Evolutionary conservation across 2,329 filamentous ascomycete genomes (phyloP).

Genomic region (Xylariaceae sp.): DNA sequence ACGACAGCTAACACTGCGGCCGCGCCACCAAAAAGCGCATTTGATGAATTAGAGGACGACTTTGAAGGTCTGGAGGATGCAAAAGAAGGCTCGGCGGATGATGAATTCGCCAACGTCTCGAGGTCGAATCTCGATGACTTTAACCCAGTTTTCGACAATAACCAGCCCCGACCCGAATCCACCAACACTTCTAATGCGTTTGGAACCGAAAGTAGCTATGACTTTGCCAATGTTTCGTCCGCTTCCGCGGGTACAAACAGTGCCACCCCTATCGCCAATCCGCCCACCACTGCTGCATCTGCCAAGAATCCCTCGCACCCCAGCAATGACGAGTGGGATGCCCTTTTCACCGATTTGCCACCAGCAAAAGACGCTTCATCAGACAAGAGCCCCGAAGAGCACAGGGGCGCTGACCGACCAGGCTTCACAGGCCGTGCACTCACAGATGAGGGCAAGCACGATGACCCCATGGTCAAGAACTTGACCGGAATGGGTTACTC

Average conservation of each 20-base stretch:
- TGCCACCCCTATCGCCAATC: conserved; percentile 35
- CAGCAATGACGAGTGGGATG: conserved; percentile 81
- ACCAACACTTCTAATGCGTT: conserved; percentile 40
- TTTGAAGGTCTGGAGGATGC: conserved; percentile 81
- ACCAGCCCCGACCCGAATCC: conserved; percentile 50
- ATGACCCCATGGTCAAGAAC: conserved; percentile 87
- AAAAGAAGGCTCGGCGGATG: conserved; percentile 72
- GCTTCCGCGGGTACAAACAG: conserved; percentile 30
- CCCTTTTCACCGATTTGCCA: conserved; percentile 80
- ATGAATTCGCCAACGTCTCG: conserved; percentile 72
- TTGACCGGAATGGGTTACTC: conserved; percentile 86
- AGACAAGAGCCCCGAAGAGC: conserved; percentile 25
- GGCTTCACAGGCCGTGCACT: conserved; percentile 56
- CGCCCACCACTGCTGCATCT: conserved; percentile 33
- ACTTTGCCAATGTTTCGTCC: conserved; percentile 47
- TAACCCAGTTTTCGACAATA: conserved; percentile 75
- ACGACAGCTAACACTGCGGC: conserved; percentile 32
- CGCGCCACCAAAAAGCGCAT: conserved; percentile 47
- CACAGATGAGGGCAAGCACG: conserved; percentile 70
- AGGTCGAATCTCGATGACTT: conserved; percentile 70
- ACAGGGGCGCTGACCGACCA: conserved; percentile 25
- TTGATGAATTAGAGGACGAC: conserved; percentile 73
- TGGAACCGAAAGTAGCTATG: conserved; percentile 53
- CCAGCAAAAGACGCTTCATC: conserved; percentile 38
- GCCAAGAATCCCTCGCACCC: conserved; percentile 37